Conservation (phyloP, 31 red algal species). For the Bonnemaisonia californica region DNA sequence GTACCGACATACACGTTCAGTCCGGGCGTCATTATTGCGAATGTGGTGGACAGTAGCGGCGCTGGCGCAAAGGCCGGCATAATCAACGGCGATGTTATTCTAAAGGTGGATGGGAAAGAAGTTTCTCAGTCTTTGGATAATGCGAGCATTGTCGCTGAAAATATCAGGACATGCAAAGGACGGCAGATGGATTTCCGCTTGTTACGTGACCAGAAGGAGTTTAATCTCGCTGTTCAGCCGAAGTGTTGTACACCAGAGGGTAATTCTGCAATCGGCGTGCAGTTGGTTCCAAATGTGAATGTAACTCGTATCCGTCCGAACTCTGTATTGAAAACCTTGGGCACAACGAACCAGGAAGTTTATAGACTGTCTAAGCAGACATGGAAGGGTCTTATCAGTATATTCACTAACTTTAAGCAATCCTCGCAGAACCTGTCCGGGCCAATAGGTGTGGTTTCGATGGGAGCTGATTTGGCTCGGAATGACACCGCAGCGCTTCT, state of each 20-base stretch:
- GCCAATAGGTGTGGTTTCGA: slow-evolving; percentile 87
- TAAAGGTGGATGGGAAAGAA: slow-evolving; percentile 51
- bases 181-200: slow-evolving; percentile 39
- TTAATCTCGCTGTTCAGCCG: slow-evolving; percentile 37
- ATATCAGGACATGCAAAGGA: slow-evolving; percentile 48
- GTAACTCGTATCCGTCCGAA: slow-evolving; percentile 37
- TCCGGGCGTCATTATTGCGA: slow-evolving; percentile 71
- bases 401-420: slow-evolving; percentile 54
- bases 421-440: slow-evolving; percentile 70
- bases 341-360: slow-evolving; percentile 68
- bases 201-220: slow-evolving; percentile 11
- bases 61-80: slow-evolving; percentile 73
- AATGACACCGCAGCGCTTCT: slow-evolving; percentile 79
- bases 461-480: slow-evolving; percentile 87
- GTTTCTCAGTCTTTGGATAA: slow-evolving; percentile 40
- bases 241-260: slow-evolving; percentile 76
- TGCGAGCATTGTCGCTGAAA: slow-evolving; percentile 47
- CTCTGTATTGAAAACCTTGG: slow-evolving; percentile 15
- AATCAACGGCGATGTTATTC: slow-evolving; percentile 72
- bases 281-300: slow-evolving; percentile 71
- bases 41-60: slow-evolving; percentile 62
- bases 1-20: slow-evolving; percentile 58
- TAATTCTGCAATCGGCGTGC: slow-evolving; percentile 74
- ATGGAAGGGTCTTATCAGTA: slow-evolving; percentile 46
- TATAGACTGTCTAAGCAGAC: slow-evolving; percentile 46